These are phyloP conservation scores for Malus hybrid DNA, from an alignment of 331 rosid genomes.

Conservation along the genomic window DNA sequence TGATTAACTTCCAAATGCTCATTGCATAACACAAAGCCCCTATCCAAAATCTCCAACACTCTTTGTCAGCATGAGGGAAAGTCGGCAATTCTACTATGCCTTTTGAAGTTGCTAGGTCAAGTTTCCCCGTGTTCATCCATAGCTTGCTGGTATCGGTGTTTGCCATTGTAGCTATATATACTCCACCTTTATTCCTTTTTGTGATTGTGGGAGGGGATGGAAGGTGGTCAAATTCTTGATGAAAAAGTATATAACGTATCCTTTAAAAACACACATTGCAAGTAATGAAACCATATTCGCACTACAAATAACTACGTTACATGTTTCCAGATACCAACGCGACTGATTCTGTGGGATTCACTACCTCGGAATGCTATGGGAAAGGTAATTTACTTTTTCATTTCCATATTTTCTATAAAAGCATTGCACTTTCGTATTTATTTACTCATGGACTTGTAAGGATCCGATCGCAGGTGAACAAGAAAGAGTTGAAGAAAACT, in stretches of 20 bases:
- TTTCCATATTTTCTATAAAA: neutral
- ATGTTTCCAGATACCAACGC: slow-evolving; percentile 62
- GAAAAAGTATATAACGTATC: neutral
- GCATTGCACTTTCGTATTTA: neutral
- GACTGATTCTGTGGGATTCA: slow-evolving; percentile 56
- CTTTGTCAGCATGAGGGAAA: too few relatives aligned
- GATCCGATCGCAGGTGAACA: slow-evolving; percentile 61
- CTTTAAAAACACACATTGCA: neutral
- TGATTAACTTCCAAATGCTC: neutral
- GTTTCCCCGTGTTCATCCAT: too few relatives aligned
- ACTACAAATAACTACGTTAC: neutral
- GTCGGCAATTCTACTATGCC: too few relatives aligned
- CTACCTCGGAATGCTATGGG: slow-evolving; percentile 97
- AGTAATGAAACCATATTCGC: neutral
- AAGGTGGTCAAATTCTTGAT: neutral
- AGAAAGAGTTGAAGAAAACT: slow-evolving; percentile 71
- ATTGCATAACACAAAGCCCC: neutral
- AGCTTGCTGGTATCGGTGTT: too few relatives aligned
- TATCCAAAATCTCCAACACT: too few relatives aligned
- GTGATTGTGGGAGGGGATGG: too few relatives aligned
- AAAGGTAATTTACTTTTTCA: slow-evolving; percentile 45
- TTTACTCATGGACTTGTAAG: neutral
- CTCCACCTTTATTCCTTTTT: too few relatives aligned
- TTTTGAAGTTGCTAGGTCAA: too few relatives aligned
- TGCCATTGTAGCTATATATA: too few relatives aligned